Conservation (phyloP, 2,329 filamentous ascomycete species). For the Tolypocladium tundrense region DNA sequence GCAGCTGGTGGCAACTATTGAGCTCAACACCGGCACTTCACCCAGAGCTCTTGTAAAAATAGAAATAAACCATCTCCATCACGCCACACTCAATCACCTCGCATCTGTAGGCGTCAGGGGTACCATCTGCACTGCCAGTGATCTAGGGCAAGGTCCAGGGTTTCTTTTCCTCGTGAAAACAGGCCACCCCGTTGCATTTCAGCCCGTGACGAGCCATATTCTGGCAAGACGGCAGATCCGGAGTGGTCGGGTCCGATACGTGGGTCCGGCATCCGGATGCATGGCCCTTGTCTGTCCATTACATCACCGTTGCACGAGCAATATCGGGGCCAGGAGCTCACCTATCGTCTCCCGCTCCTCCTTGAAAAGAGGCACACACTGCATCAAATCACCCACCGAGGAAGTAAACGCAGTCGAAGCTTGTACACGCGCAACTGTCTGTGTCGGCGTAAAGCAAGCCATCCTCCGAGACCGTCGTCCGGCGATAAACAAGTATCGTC, state of each 20-base stretch:
- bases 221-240: not conserved
- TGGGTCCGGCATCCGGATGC: not conserved
- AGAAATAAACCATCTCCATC: not conserved
- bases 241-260: not conserved
- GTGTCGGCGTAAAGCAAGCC: not conserved
- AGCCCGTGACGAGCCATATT: not conserved
- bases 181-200: not conserved
- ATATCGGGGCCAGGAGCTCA: not conserved
- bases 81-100: not conserved
- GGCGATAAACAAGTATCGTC: not conserved
- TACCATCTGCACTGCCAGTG: not conserved
- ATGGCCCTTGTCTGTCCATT: slow-evolving; percentile 2
- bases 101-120: not conserved
- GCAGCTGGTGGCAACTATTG: not conserved
- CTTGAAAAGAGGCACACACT: too few relatives aligned
- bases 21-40: not conserved
- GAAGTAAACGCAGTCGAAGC: not conserved
- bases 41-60: not conserved
- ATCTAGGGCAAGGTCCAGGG: not conserved
- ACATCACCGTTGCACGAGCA: slow-evolving; percentile 5
- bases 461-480: not conserved
- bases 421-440: not conserved
- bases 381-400: too few relatives aligned
- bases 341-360: not conserved
- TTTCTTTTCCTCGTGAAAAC: not conserved